A percentile compares a stretch with the other conserved stretches of the same genome.
phyloP scores from a whole-genome alignment of 352 stramenopile species.

The Phytophthora pini region DNA sequence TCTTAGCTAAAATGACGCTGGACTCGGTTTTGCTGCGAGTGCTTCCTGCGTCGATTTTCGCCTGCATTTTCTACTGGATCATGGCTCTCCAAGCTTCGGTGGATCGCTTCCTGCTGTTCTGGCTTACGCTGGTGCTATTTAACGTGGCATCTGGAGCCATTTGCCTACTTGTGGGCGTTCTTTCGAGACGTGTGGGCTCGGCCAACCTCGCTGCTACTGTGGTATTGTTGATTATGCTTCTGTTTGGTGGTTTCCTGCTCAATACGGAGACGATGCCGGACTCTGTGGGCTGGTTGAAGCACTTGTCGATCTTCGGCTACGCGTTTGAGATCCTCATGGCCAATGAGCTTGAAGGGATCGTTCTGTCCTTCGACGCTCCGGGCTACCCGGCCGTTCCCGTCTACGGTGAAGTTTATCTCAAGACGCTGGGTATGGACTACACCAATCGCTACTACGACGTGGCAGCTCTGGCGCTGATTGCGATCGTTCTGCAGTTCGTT shows the following conservation, averaged over 20 bases:
- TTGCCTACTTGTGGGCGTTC: constrained; percentile 74
- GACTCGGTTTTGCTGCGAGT: constrained; percentile 79
- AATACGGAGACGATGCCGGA: constrained; percentile 82
- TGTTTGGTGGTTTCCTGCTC: constrained; percentile 89
- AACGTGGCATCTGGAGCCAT: constrained; percentile 81
- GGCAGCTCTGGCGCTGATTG: constrained; percentile 57
- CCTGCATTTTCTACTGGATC: constrained; percentile 90
- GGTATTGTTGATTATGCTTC: constrained; percentile 79
- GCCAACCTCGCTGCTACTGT: constrained; percentile 83
- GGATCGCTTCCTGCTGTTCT: constrained; percentile 71
- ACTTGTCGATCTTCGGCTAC: constrained; percentile 89
- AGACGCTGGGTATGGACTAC: constrained; percentile 86
- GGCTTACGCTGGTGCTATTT: constrained; percentile 77
- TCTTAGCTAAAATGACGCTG: constrained; percentile 74
- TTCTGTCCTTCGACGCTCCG: constrained; percentile 80
- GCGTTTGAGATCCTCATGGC: constrained; percentile 90
- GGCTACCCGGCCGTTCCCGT: constrained; percentile 81
- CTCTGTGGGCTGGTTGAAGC: constrained; percentile 74
- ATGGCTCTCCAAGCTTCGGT: constrained; percentile 77
- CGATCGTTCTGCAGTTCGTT: constrained; percentile 57
- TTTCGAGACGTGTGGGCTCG: constrained; percentile 65
- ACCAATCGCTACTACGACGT: constrained; percentile 81
- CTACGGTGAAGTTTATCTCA: constrained; percentile 86
- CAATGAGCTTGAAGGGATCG: constrained; percentile 77
- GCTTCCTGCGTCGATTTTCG: constrained; percentile 78